Conservation (phyloP, 768 basidiomycete genomes). For the Lactarius sanguifluus region DNA sequence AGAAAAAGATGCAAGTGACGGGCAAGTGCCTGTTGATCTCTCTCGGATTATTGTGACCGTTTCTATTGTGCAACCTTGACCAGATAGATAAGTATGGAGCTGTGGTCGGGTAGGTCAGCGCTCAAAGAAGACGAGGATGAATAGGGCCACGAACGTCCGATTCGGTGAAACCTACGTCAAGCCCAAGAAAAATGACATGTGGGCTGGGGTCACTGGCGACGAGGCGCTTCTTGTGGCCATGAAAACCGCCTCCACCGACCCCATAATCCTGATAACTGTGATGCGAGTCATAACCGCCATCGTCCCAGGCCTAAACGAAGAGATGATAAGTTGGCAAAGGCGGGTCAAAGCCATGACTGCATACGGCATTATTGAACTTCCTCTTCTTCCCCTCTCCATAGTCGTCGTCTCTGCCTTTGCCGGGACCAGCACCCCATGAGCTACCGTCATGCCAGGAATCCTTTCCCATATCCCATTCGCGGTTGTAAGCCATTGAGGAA, state of each 20-base stretch:
- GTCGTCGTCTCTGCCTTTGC: constrained; percentile 66
- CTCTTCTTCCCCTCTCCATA: constrained; percentile 73
- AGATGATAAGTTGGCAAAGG: constrained; percentile 10
- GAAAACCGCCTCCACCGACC: constrained; percentile 22
- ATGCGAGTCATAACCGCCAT: constrained; percentile 40
- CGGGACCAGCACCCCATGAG: constrained; percentile 43
- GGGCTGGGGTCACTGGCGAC: constrained; percentile 83
- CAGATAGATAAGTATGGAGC: constrained; percentile 77
- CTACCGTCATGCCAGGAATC: constrained; percentile 49
- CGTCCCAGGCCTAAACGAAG: constrained; percentile 48
- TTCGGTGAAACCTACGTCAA: constrained; percentile 91
- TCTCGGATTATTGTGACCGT: constrained; percentile 96
- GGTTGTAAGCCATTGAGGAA: constrained; percentile 43
- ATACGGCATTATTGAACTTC: constrained; percentile 74
- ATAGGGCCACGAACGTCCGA: constrained; percentile 72
- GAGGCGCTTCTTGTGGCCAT: constrained; percentile 66
- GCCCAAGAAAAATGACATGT: constrained; percentile 93
- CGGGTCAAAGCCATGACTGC: constrained; percentile 33
- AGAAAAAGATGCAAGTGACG: constrained; percentile 66
- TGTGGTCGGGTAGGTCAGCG: constrained; percentile 40
- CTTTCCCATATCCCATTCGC: constrained; percentile 88
- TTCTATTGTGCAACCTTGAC: constrained; percentile 73
- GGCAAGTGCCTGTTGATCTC: constrained; percentile 93
- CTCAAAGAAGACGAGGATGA: constrained; percentile 33
- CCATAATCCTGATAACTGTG: constrained; percentile 36